Evolutionary conservation across 352 stramenopile species (phyloP), one percentile per base, ranked within the genome.

Genomic region (Phytophthora melonis): DNA sequence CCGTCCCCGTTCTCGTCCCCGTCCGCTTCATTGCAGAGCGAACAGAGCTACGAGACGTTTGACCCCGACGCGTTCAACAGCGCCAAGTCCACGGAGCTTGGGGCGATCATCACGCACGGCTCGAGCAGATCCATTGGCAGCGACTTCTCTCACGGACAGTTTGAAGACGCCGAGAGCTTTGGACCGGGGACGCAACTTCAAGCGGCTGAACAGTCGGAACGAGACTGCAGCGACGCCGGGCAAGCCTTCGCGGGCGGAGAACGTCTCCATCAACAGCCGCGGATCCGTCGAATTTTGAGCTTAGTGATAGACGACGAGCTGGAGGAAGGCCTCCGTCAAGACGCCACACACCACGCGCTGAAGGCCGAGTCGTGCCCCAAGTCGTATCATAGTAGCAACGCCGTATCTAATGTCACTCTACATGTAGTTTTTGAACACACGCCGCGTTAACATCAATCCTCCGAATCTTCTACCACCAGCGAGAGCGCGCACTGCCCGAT

Each of bases 251-350:
- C 70, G 70, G 41, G 53, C 36, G 25, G 77, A 75, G 49, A 73
- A 72, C 43, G 41, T 54, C 4, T 74, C 71, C 13, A 56, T 74
- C 45, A 72, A 67, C 36, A 81, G 75, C 54, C 80, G 78, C 34
- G 81, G 69, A 23, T 91, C 84, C 7, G 80, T 91, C 41, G 84
- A 91, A 70, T 91, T 90, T 79, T 91, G 75, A 87, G 70, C 67
- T 66, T 21, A 39, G 21, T 63, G 53, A 27, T 47, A 52, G 47
- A 63, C 52, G 21, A 64, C 30, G 2, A 55, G 56, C 25, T 56
- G n/a, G 19, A 61, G 58, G 16, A 45, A 49, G 30, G 39, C 7
- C 58, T 53, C 43, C 49, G 8, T 19, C 36, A n/a, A 50, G 23
- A 52, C 23, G 16, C 41, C 41, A 65, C 49, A 58, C 39, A 39